Base-by-base conservation (phyloP, 2,329 filamentous ascomycete genomes). In the Alternaria consortialis region DNA sequence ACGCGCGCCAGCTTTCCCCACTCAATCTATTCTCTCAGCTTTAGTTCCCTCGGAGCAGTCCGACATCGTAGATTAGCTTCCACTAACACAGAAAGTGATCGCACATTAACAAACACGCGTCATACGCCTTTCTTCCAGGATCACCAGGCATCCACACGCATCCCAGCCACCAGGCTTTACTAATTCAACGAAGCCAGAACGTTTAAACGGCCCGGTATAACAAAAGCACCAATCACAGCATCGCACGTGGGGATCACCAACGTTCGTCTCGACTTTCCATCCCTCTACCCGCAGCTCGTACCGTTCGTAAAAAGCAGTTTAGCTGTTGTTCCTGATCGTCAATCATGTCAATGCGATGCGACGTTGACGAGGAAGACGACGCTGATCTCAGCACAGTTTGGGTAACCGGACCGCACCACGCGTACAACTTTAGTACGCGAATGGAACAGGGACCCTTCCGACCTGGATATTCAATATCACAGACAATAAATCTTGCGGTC, bases 171-270 rank as follows among this genome's bases (percentile, higher is more conserved):
- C 23, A 39, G 17, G 44, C 40, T 55, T 53, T 58, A 55, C 11
- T 56, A n/a, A 36, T 55, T 50, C 46, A n/a, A 23, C n/a, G 37
- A 60, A 56, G 31, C 44, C 44, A 56, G 40, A 53, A 40, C 25
- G 42, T 29, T 50, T 31, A 17, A 62, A 47, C 44, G 60, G 42
- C 52, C 56, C 48, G 47, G 32, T 47, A 20, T 17, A 39, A 39
- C 53, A 36, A 60, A 46, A 55, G 46, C 44, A 43, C 56, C 56
- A 63, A 60, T 65, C 40, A 55, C 23, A 43, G 39, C 12, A 31
- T 53, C 25, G 58, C 48, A 62, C 53, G 60, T 56, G 57, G 57
- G 31, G 43, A 36, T 27, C 17, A 44, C 13, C 27, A 48, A 25
- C 32, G 47, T 52, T 52, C 50, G 54, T 52, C 48, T 58, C 23